phyloP scores from a whole-genome alignment of 805 yeast genomes.

The Saccharomycopsis sp. region DNA sequence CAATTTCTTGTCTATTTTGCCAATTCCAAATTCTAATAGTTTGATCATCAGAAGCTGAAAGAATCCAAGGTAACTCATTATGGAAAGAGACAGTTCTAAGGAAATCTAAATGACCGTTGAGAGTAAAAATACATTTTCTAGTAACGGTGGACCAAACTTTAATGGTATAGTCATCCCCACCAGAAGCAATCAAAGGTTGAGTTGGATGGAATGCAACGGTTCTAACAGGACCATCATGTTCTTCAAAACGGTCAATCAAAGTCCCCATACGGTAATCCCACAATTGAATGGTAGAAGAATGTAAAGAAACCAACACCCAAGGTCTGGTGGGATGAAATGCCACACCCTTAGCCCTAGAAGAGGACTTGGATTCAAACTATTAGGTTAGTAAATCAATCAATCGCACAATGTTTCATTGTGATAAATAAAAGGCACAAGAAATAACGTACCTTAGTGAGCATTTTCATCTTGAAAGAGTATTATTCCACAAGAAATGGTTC shows the following conservation, averaged over 20 bases:
- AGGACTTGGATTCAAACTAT: constrained; percentile 83
- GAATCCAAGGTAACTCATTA: constrained; percentile 93
- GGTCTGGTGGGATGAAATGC: constrained; percentile 96
- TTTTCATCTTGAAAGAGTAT: constrained; percentile 51
- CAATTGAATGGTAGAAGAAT: constrained; percentile 95
- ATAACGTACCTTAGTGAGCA: constrained; percentile 56
- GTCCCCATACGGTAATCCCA: constrained; percentile 99
- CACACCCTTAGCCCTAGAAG: constrained; percentile 94
- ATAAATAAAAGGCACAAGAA: too few species aligned
- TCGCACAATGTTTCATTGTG: neutral
- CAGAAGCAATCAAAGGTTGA: constrained; percentile 93
- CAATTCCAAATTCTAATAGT: constrained; percentile 99
- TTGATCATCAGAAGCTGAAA: constrained; percentile 94
- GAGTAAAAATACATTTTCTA: constrained; percentile 82
- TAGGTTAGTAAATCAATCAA: constrained; percentile 12
- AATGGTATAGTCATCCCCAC: constrained; percentile 93
- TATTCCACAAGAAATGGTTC: too few species aligned
- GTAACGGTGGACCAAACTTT: constrained; percentile 94
- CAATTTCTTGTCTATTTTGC: constrained; percentile 97
- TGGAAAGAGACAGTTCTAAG: constrained; percentile 93
- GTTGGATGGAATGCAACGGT: constrained; percentile 95
- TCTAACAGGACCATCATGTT: constrained; percentile 97
- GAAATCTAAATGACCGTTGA: constrained; percentile 91
- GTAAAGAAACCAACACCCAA: constrained; percentile 91
- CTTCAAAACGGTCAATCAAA: constrained; percentile 89